A percentile compares a stretch with the other conserved stretches of the same genome.
These are phyloP conservation scores for Fagopyrum tataricum DNA, from an alignment of 148 eudicot genomes.

Conservation along the genomic window DNA sequence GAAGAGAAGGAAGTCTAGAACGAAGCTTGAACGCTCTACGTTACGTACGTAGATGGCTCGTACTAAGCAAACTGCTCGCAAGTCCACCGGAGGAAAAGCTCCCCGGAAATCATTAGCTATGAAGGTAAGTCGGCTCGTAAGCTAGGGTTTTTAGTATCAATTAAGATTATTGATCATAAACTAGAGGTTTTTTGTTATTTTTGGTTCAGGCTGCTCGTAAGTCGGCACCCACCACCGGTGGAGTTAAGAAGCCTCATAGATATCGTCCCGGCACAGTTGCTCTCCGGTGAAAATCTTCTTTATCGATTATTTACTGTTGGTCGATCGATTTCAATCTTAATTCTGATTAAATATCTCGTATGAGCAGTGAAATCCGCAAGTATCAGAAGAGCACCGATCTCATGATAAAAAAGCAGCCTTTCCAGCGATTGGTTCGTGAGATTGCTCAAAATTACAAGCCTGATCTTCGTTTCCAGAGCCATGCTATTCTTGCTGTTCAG, in stretches of 20 bases:
- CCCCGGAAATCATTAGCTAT: constrained; percentile 79
- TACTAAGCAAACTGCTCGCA: constrained; percentile 87
- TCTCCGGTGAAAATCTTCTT: constrained; percentile 37
- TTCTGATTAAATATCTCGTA: neutral
- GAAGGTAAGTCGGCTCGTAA: no score
- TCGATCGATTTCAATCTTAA: neutral
- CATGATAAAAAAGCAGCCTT: neutral
- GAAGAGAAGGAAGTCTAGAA: no score
- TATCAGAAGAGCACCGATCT: neutral
- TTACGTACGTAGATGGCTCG: constrained; percentile 91
- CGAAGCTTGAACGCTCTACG: no score
- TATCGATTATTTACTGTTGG: neutral
- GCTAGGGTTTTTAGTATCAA: no score
- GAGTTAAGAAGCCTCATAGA: constrained; percentile 87
- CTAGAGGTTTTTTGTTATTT: neutral
- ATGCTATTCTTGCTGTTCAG: neutral
- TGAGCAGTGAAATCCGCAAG: neutral
- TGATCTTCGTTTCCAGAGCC: neutral
- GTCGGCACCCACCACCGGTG: constrained; percentile 81
- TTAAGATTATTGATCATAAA: neutral
- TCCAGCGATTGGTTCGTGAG: neutral
- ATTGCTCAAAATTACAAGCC: neutral
- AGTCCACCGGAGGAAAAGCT: constrained; percentile 80
- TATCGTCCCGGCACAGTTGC: constrained; percentile 86
- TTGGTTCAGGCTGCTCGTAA: constrained; percentile 55